phyloP scores from a whole-genome alignment of 129 eudicot genomes.

The Dittrichia graveolens region DNA sequence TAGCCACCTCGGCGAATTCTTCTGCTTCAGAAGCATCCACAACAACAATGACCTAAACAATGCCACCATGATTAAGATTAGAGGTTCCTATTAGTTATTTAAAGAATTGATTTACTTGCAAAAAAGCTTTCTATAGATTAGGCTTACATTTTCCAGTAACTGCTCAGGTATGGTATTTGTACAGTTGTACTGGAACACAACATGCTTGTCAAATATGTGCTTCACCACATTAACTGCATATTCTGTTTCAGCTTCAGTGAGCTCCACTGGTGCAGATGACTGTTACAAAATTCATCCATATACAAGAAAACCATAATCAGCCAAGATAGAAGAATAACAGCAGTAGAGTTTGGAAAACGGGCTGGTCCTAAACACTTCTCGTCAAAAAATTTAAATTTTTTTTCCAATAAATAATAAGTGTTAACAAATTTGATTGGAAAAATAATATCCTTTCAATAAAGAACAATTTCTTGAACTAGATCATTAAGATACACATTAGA shows the following conservation, averaged over 20 bases:
- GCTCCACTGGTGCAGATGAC: slow-evolving; percentile 97
- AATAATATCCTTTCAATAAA: not conserved
- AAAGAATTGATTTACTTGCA: not conserved
- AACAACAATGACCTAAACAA: slow-evolving; percentile 67
- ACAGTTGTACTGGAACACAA: slow-evolving; percentile 97
- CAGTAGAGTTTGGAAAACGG: not conserved
- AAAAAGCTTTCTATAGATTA: not conserved
- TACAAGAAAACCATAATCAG: slow-evolving; percentile 22
- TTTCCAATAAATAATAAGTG: not conserved
- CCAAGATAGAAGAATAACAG: slow-evolving; percentile 2
- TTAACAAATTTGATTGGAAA: slow-evolving; percentile 13
- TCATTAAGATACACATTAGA: not conserved
- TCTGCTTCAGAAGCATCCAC: slow-evolving; percentile 98
- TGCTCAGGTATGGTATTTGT: slow-evolving; percentile 96
- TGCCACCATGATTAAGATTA: not conserved
- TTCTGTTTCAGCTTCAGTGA: slow-evolving; percentile 97
- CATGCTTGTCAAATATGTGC: slow-evolving; percentile 82
- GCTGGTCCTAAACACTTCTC: not conserved
- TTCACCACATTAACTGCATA: slow-evolving; percentile 94
- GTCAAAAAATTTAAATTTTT: not conserved
- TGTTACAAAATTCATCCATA: slow-evolving; percentile 33
- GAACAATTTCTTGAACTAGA: not conserved
- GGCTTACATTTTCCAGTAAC: slow-evolving; percentile 80
- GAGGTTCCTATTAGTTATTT: not conserved
- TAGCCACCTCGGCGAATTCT: slow-evolving; percentile 78